Evolutionary conservation across 345 rosid species (phyloP).

Genomic region (Linum tenue): DNA sequence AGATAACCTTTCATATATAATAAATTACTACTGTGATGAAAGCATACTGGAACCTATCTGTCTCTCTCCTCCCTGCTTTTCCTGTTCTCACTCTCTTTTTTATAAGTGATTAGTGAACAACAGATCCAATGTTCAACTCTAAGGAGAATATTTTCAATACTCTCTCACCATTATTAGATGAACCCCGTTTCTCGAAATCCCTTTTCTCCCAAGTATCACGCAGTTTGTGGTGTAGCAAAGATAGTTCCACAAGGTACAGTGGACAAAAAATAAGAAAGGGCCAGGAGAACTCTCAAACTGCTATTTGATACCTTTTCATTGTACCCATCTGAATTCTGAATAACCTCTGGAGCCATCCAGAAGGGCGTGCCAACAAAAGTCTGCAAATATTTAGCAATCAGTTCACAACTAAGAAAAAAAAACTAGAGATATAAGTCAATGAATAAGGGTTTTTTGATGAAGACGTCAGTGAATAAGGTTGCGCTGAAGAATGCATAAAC

Average conservation of each 20-base stretch:
- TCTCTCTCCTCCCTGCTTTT: no score
- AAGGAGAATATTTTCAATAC: background rate
- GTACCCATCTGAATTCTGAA: conserved; percentile 97
- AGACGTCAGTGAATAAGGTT: background rate
- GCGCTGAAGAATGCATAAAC: background rate
- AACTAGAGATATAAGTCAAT: no score
- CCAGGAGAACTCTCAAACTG: background rate
- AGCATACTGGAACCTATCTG: no score
- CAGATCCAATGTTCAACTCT: no score
- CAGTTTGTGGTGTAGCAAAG: conserved; percentile 2
- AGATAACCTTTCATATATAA: background rate
- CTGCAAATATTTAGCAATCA: conserved; percentile 51
- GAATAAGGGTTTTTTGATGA: background rate
- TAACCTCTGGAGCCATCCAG: conserved; percentile 99
- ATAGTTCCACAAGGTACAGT: conserved; percentile 3
- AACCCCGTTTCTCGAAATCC: no score
- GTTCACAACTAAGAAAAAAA: conserved; percentile 7
- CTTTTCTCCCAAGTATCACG: no score
- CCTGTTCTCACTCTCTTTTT: no score
- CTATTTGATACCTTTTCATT: conserved; percentile 65
- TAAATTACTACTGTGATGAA: background rate
- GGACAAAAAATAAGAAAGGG: conserved; percentile 12
- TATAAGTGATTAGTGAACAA: no score
- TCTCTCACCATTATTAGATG: no score
- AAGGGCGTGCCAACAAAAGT: conserved; percentile 99